phyloP scores from a whole-genome alignment of 1,139 yeast species.

The Yamadazyma triangularis region DNA sequence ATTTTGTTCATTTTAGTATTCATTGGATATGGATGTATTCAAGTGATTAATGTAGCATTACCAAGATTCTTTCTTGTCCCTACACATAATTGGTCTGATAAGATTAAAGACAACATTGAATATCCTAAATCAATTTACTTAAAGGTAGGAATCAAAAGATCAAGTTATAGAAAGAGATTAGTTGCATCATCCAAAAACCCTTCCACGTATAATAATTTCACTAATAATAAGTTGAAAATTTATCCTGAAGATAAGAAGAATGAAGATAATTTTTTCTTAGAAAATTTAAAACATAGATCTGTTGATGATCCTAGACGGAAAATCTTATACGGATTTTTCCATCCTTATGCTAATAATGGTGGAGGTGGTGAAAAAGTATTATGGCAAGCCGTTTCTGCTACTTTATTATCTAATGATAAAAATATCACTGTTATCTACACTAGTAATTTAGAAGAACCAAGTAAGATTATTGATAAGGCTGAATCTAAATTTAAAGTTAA shows the following conservation, averaged over 20 bases:
- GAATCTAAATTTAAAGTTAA: constrained; percentile 59
- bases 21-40: constrained; percentile 6
- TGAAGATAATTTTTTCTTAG: constrained; percentile 19
- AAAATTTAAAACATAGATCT: constrained; percentile 30
- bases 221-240: constrained; percentile 35
- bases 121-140: constrained; percentile 34
- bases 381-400: constrained; percentile 87
- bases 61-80: constrained; percentile 43
- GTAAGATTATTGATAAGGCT: constrained; percentile 56
- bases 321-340: constrained; percentile 77
- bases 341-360: constrained; percentile 93
- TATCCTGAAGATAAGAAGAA: constrained; percentile 26
- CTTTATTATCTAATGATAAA: constrained; percentile 46
- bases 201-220: constrained; percentile 42
- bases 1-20: not conserved
- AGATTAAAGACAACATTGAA: constrained; percentile 29
- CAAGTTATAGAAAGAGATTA: constrained; percentile 51
- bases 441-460: constrained; percentile 54
- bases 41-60: constrained; percentile 19
- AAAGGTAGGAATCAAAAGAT: constrained; percentile 33
- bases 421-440: constrained; percentile 77
- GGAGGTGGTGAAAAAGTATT: constrained; percentile 98
- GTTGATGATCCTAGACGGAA: constrained; percentile 37
- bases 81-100: constrained; percentile 39
- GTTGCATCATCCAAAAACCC: constrained; percentile 48